Percentiles rank a stretch among this genome's conserved stretches.
Evolutionary conservation across 768 basidiomycete genomes (phyloP).

Genomic region (Pisolithus albus): DNA sequence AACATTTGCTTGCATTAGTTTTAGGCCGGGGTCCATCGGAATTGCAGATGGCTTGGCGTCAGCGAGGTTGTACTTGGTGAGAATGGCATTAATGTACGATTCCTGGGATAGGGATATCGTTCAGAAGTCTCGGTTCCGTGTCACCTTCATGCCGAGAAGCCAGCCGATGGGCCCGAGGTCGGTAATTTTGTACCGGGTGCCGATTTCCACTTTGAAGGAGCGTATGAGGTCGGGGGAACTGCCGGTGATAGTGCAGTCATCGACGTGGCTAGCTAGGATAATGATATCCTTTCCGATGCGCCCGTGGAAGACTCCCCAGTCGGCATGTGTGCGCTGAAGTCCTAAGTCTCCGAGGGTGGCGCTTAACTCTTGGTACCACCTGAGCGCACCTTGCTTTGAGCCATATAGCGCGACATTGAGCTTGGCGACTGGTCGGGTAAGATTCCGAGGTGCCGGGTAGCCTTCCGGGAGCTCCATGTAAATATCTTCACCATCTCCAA

Average conservation of each 20-base stretch:
- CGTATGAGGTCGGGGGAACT: neutral
- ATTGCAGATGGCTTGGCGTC: too few species aligned
- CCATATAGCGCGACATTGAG: neutral
- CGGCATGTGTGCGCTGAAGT: neutral
- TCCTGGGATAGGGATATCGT: too few species aligned
- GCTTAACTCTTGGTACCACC: neutral
- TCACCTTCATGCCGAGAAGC: too few species aligned
- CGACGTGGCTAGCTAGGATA: neutral
- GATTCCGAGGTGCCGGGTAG: neutral
- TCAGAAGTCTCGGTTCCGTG: too few species aligned
- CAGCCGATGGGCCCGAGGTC: neutral
- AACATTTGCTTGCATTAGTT: slow-evolving; percentile 9
- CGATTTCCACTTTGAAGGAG: neutral
- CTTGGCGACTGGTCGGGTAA: neutral
- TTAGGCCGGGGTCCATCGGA: neutral
- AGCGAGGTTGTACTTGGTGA: slow-evolving; percentile 33
- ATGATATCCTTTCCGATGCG: neutral
- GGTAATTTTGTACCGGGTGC: neutral
- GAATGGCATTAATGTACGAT: too few species aligned
- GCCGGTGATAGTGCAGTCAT: neutral
- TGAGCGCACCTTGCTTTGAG: neutral
- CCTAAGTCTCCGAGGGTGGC: neutral
- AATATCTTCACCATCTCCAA: slow-evolving; percentile 30
- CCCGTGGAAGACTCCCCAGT: neutral
- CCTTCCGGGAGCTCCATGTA: neutral